Evolutionary conservation across 306 rosid species (phyloP), one percentile per base, ranked within the genome.

Genomic region (Medicago arabica): DNA sequence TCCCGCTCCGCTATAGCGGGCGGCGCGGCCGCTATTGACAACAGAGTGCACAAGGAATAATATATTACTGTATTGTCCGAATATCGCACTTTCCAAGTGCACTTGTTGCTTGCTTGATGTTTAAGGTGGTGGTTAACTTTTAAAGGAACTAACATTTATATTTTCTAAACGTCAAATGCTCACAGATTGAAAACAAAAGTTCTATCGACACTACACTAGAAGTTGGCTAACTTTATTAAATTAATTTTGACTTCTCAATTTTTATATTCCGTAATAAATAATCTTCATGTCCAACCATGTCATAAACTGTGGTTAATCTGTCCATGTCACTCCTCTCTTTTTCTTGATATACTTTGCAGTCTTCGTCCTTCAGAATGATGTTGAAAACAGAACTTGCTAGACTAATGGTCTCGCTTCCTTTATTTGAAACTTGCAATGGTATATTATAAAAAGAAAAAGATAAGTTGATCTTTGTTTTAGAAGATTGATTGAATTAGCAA

Each of bases 221-320:
- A 69, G 58, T 31, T 21, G 53, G 50, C 63, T 58, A 13, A 38
- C 6, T 67, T 40, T 46, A 61, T 61, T 31, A 38, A 14, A 58
- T 68, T 28, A 12, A 13, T 39, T 76, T 67, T 55, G 38, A 34
- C 38, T 34, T 34, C n/a, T 25, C 43, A 19, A 38, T 25, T 75
- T 38, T 51, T 50, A 18, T 41, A 65, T 43, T 54, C 51, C 11
- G 47, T 21, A 19, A 6, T 6, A 39, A 39, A 15, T 13, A 15
- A 41, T 25, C 50, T 55, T 16, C 18, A 41, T 28, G 49, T 76
- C 61, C 17, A 18, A 59, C 31, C 36, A 4, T 31, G 54, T 54
- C 44, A 23, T 43, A 54, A 36, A 67, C 71, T 50, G n/a, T n/a
- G 55, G 47, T 78, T 78, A 71, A 66, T 21, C 36, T 16, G 58